A percentile compares a stretch with the other conserved stretches of the same genome.
Evolutionary conservation across 2,329 filamentous ascomycete genomes (phyloP).

Genomic region (Xylogone sp.): DNA sequence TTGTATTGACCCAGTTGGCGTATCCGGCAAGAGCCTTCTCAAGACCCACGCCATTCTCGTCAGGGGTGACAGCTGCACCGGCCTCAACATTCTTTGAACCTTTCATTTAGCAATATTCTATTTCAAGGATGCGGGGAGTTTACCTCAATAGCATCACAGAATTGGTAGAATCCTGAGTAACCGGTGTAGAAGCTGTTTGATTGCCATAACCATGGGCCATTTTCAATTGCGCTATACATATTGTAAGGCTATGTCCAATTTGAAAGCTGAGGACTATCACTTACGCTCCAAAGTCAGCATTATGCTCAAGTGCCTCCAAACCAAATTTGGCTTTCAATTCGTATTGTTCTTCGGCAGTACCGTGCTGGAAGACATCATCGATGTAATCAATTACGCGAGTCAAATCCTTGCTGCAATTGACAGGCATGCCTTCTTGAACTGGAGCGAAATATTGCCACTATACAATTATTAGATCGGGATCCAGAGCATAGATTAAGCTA

Average conservation of each 20-base stretch:
- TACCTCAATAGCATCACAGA: constrained; percentile 38
- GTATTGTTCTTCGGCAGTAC: constrained; percentile 36
- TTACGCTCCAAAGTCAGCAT: constrained; percentile 32
- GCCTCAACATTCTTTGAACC: constrained; percentile 27
- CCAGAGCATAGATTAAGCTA: background rate
- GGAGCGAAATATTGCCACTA: constrained; percentile 55
- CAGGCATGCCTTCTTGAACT: constrained; percentile 53
- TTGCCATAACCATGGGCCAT: constrained; percentile 58
- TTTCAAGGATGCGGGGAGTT: constrained; percentile 2
- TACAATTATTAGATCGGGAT: constrained; percentile 2
- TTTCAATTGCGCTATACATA: constrained; percentile 40
- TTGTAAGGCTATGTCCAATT: constrained; percentile 3
- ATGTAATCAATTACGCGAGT: constrained; percentile 48
- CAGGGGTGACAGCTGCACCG: constrained; percentile 25
- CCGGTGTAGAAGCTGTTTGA: constrained; percentile 43
- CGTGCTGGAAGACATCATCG: constrained; percentile 42
- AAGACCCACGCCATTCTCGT: constrained; percentile 46
- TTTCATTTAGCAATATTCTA: constrained; percentile 1
- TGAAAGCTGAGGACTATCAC: constrained; percentile 2
- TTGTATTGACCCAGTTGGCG: constrained; percentile 46
- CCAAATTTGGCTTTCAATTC: constrained; percentile 50
- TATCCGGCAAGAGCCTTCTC: constrained; percentile 50
- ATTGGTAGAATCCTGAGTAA: constrained; percentile 43
- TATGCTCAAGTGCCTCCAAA: constrained; percentile 41
- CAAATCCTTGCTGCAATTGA: constrained; percentile 53